phyloP scores from a whole-genome alignment of 2,329 filamentous ascomycete genomes.

The Cladosporium sp. region DNA sequence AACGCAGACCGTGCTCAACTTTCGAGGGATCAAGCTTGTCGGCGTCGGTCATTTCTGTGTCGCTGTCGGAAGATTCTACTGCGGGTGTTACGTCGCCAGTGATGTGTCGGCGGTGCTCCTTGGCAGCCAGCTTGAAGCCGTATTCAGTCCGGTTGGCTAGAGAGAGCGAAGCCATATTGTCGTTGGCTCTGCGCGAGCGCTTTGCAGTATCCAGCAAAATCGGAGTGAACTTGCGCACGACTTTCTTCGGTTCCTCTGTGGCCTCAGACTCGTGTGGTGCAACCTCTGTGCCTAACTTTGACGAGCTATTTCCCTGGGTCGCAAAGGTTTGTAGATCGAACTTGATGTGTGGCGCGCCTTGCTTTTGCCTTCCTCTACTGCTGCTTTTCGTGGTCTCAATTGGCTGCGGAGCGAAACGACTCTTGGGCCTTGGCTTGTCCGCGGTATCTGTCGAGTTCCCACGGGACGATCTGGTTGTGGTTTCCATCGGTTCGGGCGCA shows the following conservation, averaged over 20 bases:
- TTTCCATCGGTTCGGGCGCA: constrained; percentile 44
- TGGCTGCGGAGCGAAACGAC: constrained; percentile 38
- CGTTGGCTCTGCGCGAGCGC: constrained; percentile 67
- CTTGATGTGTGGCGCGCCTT: constrained; percentile 28
- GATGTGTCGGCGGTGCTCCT: constrained; percentile 36
- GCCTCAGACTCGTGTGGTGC: constrained; percentile 10
- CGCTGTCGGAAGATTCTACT: constrained; percentile 15
- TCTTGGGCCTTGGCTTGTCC: constrained; percentile 26
- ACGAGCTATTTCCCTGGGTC: constrained; percentile 24
- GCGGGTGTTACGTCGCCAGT: constrained; percentile 28
- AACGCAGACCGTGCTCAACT: constrained; percentile 22
- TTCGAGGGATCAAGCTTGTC: constrained; percentile 10
- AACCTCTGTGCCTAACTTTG: background rate
- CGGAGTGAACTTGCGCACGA: constrained; percentile 65
- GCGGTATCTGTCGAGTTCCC: constrained; percentile 33
- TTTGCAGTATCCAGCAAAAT: constrained; percentile 80
- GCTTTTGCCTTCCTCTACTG: constrained; percentile 27
- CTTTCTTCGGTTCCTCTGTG: constrained; percentile 28
- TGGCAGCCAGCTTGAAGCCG: constrained; percentile 33
- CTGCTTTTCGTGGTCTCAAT: constrained; percentile 36
- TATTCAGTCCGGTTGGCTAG: constrained; percentile 70
- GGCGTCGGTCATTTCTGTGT: constrained; percentile 16
- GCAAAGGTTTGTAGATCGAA: constrained; percentile 40
- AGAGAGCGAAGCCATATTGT: constrained; percentile 62
- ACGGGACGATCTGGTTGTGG: constrained; percentile 24